Conservation (phyloP, 2,329 filamentous ascomycete genomes). For the Trichoderma sp. region DNA sequence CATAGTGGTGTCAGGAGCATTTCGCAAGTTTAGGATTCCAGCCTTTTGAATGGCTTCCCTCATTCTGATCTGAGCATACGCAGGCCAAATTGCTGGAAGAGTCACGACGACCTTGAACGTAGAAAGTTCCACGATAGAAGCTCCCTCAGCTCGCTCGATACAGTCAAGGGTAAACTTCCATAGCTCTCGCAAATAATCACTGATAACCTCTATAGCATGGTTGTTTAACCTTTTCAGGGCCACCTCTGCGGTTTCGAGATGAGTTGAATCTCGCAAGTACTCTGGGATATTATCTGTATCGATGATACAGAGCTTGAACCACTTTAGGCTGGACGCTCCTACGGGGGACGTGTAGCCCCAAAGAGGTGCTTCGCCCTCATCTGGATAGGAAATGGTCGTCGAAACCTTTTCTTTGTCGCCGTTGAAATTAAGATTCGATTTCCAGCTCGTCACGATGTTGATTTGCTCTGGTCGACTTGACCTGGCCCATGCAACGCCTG, state of each 20-base stretch:
- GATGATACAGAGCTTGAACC: slow-evolving; percentile 47
- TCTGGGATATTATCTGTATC: slow-evolving; percentile 33
- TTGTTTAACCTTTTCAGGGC: slow-evolving; percentile 22
- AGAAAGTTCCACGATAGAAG: slow-evolving; percentile 26
- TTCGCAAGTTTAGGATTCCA: slow-evolving; percentile 37
- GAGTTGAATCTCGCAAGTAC: slow-evolving; percentile 26
- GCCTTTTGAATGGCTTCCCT: slow-evolving; percentile 35
- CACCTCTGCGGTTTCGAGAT: slow-evolving; percentile 25
- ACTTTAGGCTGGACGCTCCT: slow-evolving; percentile 32
- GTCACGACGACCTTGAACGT: slow-evolving; percentile 44
- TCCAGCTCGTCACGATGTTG: too few relatives aligned
- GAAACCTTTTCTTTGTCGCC: slow-evolving; percentile 39
- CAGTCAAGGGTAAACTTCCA: slow-evolving; percentile 35
- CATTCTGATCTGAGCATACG: slow-evolving; percentile 42
- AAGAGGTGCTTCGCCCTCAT: fast-evolving
- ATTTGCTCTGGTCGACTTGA: too few relatives aligned
- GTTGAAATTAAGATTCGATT: too few relatives aligned
- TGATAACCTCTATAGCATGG: slow-evolving; percentile 33
- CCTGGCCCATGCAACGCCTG: too few relatives aligned
- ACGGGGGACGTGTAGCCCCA: slow-evolving; percentile 39
- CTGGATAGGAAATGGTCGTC: slow-evolving; percentile 29
- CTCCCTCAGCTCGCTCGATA: slow-evolving; percentile 32
- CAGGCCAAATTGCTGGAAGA: slow-evolving; percentile 49
- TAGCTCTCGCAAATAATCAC: slow-evolving; percentile 35
- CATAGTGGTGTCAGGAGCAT: slow-evolving; percentile 34